A percentile compares a stretch with the other conserved stretches of the same genome.
These are phyloP conservation scores for Solanum neorickii DNA, from an alignment of 257 asterid species.

Conservation along the genomic window DNA sequence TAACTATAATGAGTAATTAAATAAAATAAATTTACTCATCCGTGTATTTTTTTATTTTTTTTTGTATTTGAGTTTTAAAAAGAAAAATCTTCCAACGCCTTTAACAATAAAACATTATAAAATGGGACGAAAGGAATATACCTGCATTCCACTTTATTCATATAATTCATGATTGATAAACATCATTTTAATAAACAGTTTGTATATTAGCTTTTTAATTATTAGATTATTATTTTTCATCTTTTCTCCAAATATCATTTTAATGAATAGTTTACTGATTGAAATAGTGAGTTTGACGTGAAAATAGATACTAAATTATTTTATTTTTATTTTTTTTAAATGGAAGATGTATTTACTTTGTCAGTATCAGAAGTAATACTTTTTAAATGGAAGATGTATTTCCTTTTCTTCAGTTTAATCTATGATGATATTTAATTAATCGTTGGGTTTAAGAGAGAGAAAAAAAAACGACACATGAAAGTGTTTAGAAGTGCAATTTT, in stretches of 20 bases:
- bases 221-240: background rate
- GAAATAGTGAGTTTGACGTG: background rate
- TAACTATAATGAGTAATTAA: no score
- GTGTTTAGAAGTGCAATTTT: background rate
- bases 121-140: background rate
- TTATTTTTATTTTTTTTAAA: background rate
- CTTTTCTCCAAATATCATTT: background rate
- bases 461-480: background rate
- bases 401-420: background rate
- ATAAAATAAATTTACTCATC: fast-evolving
- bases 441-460: background rate
- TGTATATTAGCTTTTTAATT: background rate
- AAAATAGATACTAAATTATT: background rate
- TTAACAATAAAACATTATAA: background rate
- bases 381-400: background rate
- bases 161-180: background rate
- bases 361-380: background rate
- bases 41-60: fast-evolving
- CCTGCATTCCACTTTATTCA: background rate
- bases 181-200: background rate
- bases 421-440: background rate
- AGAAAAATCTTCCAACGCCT: background rate
- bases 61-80: background rate
- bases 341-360: background rate
- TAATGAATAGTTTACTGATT: background rate